Evolutionary conservation across 2,329 filamentous ascomycete species (phyloP).

Genomic region (Clarireedia sp.): DNA sequence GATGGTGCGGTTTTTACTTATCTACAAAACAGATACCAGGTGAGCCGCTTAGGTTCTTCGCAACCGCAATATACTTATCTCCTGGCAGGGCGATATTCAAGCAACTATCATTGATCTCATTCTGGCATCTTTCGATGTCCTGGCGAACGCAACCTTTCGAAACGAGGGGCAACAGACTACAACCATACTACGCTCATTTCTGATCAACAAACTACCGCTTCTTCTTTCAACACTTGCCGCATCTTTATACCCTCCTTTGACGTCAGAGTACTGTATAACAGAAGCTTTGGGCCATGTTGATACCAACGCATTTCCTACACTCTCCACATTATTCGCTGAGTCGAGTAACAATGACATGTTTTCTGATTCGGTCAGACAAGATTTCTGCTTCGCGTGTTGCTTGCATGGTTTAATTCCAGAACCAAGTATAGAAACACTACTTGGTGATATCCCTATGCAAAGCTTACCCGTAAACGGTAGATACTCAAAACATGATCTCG

Average conservation of each 20-base stretch:
- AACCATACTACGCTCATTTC: constrained; percentile 74
- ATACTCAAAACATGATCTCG: constrained; percentile 69
- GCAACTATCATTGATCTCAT: constrained; percentile 74
- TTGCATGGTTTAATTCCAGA: constrained; percentile 78
- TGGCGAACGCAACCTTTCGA: constrained; percentile 79
- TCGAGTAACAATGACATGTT: constrained; percentile 45
- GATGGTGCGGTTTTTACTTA: constrained; percentile 72
- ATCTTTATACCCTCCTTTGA: constrained; percentile 50
- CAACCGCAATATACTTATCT: constrained; percentile 22
- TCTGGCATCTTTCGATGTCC: constrained; percentile 78
- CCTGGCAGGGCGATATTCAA: constrained; percentile 61
- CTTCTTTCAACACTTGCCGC: constrained; percentile 50
- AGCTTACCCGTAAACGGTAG: constrained; percentile 66
- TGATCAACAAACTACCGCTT: constrained; percentile 65
- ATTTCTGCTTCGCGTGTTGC: constrained; percentile 87
- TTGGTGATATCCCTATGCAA: constrained; percentile 79
- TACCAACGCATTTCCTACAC: constrained; percentile 53
- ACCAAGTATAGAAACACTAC: constrained; percentile 66
- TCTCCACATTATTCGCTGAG: constrained; percentile 56
- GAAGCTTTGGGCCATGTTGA: constrained; percentile 58
- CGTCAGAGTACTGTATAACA: constrained; percentile 56
- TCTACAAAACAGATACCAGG: constrained; percentile 76
- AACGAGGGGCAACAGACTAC: constrained; percentile 51
- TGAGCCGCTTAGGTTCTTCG: constrained; percentile 31
- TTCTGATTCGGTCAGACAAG: constrained; percentile 60